Conservation (phyloP, 768 basidiomycete species). For the Leucocoprinus sp. region DNA sequence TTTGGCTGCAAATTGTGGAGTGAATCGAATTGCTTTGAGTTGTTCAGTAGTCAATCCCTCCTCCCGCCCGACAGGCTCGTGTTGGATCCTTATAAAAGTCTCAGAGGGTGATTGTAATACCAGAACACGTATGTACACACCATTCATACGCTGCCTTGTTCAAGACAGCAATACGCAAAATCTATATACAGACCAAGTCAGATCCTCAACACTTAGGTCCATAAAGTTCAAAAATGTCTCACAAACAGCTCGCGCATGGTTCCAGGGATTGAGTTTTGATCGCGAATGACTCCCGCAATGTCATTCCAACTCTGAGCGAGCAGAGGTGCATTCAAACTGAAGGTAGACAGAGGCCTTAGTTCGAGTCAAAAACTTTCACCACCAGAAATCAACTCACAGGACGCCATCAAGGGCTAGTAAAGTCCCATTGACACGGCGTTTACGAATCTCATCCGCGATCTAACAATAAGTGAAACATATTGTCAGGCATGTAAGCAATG, state of each 20-base stretch:
- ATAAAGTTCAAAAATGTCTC: too few relatives aligned
- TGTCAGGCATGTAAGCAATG: background rate
- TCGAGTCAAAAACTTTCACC: background rate
- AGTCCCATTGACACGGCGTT: slow-evolving; percentile 25
- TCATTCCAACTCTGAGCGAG: slow-evolving; percentile 44
- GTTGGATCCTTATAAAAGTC: slow-evolving; percentile 32
- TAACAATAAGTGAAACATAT: slow-evolving; percentile 10
- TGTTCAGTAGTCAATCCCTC: slow-evolving; percentile 48
- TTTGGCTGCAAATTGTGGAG: slow-evolving; percentile 27
- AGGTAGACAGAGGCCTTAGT: background rate
- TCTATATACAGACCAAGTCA: slow-evolving; percentile 21
- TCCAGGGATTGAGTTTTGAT: slow-evolving; percentile 37
- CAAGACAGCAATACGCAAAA: slow-evolving; percentile 41
- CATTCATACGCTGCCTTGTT: slow-evolving; percentile 47
- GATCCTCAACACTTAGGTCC: too few relatives aligned
- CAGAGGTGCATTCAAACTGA: slow-evolving; percentile 21
- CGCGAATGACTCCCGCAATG: slow-evolving; percentile 40
- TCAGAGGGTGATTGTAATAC: background rate
- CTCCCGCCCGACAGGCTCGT: slow-evolving; percentile 40
- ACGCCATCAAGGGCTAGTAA: slow-evolving; percentile 31
- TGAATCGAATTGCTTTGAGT: slow-evolving; percentile 46
- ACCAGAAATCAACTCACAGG: slow-evolving; percentile 19
- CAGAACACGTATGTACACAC: background rate
- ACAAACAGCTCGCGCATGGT: slow-evolving; percentile 47
- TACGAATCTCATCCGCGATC: slow-evolving; percentile 31